phyloP scores from a whole-genome alignment of 768 basidiomycete genomes.

The Amanita rimosa region DNA sequence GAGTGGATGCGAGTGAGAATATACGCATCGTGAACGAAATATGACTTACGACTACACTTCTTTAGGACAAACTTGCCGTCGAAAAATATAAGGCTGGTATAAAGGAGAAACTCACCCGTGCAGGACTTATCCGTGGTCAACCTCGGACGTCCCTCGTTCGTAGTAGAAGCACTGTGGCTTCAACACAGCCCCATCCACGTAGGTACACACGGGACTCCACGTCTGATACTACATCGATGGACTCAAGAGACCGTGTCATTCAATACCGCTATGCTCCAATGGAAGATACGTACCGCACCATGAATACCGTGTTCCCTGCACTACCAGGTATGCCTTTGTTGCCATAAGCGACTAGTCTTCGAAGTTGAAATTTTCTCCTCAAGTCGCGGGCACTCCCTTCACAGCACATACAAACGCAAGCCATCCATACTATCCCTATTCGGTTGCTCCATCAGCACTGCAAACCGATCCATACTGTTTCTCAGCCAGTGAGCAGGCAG shows the following conservation, averaged over 20 bases:
- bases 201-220: slow-evolving; percentile 20
- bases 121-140: slow-evolving; percentile 75
- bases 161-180: not conserved
- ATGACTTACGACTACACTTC: slow-evolving; percentile 3
- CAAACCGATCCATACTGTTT: slow-evolving; percentile 14
- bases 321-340: slow-evolving; percentile 27
- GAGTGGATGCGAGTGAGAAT: slow-evolving; percentile 74
- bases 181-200: not conserved
- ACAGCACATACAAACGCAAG: slow-evolving; percentile 17
- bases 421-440: slow-evolving; percentile 19
- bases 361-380: not conserved
- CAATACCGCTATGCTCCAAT: slow-evolving; percentile 8
- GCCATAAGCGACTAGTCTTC: not conserved
- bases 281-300: slow-evolving; percentile 3
- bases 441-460: slow-evolving; percentile 21
- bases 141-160: slow-evolving; percentile 37
- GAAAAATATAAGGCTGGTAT: slow-evolving; percentile 78
- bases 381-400: not conserved
- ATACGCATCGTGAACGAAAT: not conserved
- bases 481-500: not conserved
- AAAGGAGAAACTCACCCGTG: slow-evolving; percentile 67
- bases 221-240: slow-evolving; percentile 10
- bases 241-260: slow-evolving; percentile 9
- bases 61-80: slow-evolving; percentile 72
- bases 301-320: slow-evolving; percentile 22